These are phyloP conservation scores for Nannizziopsis arthrosporioides DNA, from an alignment of 2,329 filamentous ascomycete species.

Conservation along the genomic window DNA sequence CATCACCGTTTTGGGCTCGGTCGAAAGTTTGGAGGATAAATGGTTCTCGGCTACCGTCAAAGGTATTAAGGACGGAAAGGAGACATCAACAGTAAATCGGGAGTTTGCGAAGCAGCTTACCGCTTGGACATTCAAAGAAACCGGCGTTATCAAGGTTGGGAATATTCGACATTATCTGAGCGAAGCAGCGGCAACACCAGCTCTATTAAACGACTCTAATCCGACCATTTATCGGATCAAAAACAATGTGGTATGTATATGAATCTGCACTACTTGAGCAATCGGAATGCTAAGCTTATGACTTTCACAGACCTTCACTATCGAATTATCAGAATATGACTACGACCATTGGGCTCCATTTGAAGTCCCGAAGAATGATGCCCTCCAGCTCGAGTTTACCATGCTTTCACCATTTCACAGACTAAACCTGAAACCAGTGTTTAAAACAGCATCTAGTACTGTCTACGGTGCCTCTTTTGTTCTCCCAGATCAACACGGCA, in stretches of 20 bases:
- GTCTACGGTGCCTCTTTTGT: slow-evolving; percentile 66
- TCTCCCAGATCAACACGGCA: slow-evolving; percentile 91
- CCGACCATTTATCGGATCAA: slow-evolving; percentile 89
- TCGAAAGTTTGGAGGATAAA: slow-evolving; percentile 73
- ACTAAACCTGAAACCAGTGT: slow-evolving; percentile 52
- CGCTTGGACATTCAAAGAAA: slow-evolving; percentile 95
- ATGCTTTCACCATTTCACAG: slow-evolving; percentile 98
- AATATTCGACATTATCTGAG: slow-evolving; percentile 62
- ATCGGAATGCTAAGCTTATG: not conserved
- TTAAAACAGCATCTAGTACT: slow-evolving; percentile 53
- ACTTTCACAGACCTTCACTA: slow-evolving; percentile 57
- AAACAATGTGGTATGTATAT: slow-evolving; percentile 74
- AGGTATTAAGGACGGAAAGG: slow-evolving; percentile 40
- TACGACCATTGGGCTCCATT: slow-evolving; percentile 67
- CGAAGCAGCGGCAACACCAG: slow-evolving; percentile 42
- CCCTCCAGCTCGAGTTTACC: slow-evolving; percentile 87
- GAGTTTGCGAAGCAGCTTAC: slow-evolving; percentile 75
- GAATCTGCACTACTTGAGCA: not conserved
- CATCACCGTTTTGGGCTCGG: slow-evolving; percentile 71
- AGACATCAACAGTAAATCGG: slow-evolving; percentile 60
- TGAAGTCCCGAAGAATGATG: slow-evolving; percentile 55
- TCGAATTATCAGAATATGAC: slow-evolving; percentile 77
- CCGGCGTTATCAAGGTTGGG: slow-evolving; percentile 76
- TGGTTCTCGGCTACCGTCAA: slow-evolving; percentile 79
- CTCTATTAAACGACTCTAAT: slow-evolving; percentile 48